Base-by-base conservation (phyloP, 1,139 yeast genomes). In the Taphrina deformans region DNA sequence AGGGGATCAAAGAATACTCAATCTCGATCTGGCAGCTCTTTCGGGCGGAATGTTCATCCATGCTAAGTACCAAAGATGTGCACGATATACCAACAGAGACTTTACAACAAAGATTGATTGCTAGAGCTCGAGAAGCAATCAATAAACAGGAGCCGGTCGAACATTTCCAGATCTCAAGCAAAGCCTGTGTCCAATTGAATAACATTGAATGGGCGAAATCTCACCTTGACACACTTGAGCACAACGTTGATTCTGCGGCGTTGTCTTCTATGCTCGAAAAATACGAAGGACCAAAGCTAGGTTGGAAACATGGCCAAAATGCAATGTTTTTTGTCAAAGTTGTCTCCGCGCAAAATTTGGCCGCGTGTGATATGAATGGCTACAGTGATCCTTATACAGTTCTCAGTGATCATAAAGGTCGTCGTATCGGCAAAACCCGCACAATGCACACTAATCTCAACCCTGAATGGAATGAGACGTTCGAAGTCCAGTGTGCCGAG, bases 381-480 rank as follows among this genome's bases (percentile, higher is more conserved):
- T 75, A 83, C 1, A 77, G 89, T 5, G 86, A 85, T 69, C 84
- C 95, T 0, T 69, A 87, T 71, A 88, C 89, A 0, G 82, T 87
- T 0, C 74, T 92, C 27, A 81, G 84, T 2, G 96, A 90, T 69
- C 82, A 87, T 6, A 80, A 80, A 1, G 80, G 84, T 61, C 79
- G 79, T 63, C 83, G 86, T 23, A 79, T 89, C 59, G 96, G 89
- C 3, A 84, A 84, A 69, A 91, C 98, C 0, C 80, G 90, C 71
- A 81, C 86, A 0, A 79, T 88, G 7, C 79, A 80, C 52, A 83
- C 83, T 65, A 83, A 86, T 4, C 76, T 83, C 40, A 85, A 85
- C 71, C 97, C 98, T 0, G 84, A 82, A 27, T 93, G 96, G 96
- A 89, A 89, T 71, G 97, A 93, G 77, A 89, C 87, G 66, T 88